Base-by-base conservation (phyloP, 805 yeast genomes). In the Cyberlindnera amylophila region DNA sequence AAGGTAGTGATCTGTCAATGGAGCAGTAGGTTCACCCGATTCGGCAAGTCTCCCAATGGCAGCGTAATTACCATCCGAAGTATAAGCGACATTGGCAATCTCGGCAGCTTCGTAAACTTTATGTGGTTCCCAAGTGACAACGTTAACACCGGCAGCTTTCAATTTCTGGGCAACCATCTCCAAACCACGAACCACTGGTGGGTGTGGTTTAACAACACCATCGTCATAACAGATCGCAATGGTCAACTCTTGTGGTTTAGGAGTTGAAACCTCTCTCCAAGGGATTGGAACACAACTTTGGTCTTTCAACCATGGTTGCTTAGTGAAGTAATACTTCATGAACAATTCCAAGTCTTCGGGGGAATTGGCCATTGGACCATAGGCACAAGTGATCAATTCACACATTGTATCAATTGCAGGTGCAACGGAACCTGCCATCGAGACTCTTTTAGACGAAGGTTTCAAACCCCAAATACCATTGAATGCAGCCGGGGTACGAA, bases 21-120 rank as follows among this genome's bases (percentile, higher is more conserved):
- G 80, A 13, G 67, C 59, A 44, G 81, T 61, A 28, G 90, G 90
- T 59, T 86, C 91, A 34, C 91, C 90, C 12, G 85, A 77, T 4
- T 64, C 72, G 15, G 66, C 62, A 46, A 85, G 59, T 53, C 76
- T 58, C 36, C 67, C 69, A 38, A 71, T 67, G 55, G 80, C 81
- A 44, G 70, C 74, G 47, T 64, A 60, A 58, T 82, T 84, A 37
- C 91, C 91, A 61, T 86, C 95, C 51, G 79, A 72, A 11, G 70
- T 67, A 62, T 82, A 86, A 63, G 82, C 46, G 2, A 51, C 59
- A 50, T 72, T 60, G 30, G 76, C 86, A 35, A 81, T 71, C 4
- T 82, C 81, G 46, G 73, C 74, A 17, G 82, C 82, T 52, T 75
- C 71, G 38, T 77, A 59, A 2, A 79, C 76, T 39, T 69, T 72